Evolutionary conservation across 2,329 filamentous ascomycete species (phyloP), one percentile per base, ranked within the genome.

Genomic region (Colletotrichum tofieldiae): DNA sequence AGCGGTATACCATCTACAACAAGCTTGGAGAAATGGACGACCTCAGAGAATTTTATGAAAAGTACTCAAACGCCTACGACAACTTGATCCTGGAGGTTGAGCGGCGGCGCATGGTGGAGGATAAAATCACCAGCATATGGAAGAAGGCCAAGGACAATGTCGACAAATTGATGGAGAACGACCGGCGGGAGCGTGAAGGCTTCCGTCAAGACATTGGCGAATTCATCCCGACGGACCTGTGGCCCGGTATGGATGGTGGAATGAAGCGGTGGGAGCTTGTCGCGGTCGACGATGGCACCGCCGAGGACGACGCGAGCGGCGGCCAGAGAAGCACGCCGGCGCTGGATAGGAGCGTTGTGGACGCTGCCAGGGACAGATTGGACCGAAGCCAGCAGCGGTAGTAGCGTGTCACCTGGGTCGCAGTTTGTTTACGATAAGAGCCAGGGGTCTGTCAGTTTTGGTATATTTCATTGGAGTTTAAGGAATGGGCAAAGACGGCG

Each of bases 121-220:
- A 92, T 41, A 91, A 93, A 74, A 92, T 97, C 64, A 88, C 92
- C 75, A 87, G 86, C 54, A 90, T 97, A 35, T 93, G 95, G 78
- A 90, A 89, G 72, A 95, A 95, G 77, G 94, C 96, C 1, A 91
- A 92, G 79, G 90, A 92, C 71, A 92, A 92, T 75, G 87, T 98
- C 11, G 91, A 95, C 71, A 91, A 90, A 78, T 85, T 98, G 12
- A 90, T 93, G 73, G 89, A 93, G 16, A 86, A 90, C 16, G 96
- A 99, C 80, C 85, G 89, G 67, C 86, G 86, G 51, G 91, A 94
- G 74, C 88, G 96, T 47, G 93, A 97, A 74, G 85, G 88, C 0
- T 98, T 99, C 80, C 89, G 93, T 43, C 87, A 92, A 37, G 93
- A 97, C 54, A 92, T 96, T 16, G 95, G 95, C 9, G 94, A 97